These are phyloP conservation scores for Eucalyptus polybractea DNA, from an alignment of 345 rosid genomes.

Conservation along the genomic window DNA sequence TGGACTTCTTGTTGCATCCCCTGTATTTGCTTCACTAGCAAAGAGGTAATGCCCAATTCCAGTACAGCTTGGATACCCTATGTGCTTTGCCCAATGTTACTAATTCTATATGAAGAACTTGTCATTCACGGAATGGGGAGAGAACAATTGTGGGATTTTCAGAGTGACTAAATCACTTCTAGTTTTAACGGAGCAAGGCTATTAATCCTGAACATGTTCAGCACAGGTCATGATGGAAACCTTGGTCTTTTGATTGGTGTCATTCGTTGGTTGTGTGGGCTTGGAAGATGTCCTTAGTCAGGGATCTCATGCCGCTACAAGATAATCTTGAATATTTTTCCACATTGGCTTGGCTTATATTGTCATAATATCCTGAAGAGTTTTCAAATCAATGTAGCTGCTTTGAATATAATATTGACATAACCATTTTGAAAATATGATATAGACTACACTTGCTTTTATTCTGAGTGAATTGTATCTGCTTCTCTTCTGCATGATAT, in stretches of 20 bases:
- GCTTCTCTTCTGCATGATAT: neutral
- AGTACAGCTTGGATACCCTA: neutral
- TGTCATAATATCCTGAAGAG: neutral
- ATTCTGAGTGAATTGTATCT: neutral
- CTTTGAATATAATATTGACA: neutral
- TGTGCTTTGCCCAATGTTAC: neutral
- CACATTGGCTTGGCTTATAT: neutral
- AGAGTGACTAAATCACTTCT: neutral
- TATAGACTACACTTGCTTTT: neutral
- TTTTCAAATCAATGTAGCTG: neutral
- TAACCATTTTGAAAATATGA: neutral
- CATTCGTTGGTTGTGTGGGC: neutral
- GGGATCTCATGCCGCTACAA: neutral
- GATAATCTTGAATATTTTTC: neutral
- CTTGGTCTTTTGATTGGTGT: neutral
- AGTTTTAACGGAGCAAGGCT: neutral
- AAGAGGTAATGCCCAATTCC: conserved; percentile 36
- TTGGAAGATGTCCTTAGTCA: neutral
- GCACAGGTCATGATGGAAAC: neutral
- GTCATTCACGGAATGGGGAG: neutral
- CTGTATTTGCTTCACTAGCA: conserved; percentile 81
- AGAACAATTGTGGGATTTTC: neutral
- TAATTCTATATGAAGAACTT: neutral
- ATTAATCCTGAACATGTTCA: neutral
- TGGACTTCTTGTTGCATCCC: conserved; percentile 91